Evolutionary conservation across 345 rosid species (phyloP), one percentile per base, ranked within the genome.

Genomic region (Stellera chamaejasme): DNA sequence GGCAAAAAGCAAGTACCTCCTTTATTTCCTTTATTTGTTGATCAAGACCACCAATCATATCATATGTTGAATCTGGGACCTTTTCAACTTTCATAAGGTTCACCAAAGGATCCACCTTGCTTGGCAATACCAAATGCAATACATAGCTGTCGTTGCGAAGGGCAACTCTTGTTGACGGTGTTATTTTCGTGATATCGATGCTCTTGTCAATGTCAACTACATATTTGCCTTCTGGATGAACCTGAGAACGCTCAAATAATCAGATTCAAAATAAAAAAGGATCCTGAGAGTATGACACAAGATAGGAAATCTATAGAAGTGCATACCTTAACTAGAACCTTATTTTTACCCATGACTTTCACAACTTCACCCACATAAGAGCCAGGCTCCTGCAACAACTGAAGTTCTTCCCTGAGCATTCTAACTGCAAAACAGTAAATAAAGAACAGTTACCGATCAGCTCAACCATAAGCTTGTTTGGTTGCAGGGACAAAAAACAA

Each of bases 311-410:
- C 16, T 26, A 44, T 12, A 26, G 11, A 50, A n/a, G 50, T 52
- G 26, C 64, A 27, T 74, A 83, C 99, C 97, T 93, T 93, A 53
- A 93, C 97, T 49, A 89, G 68, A 61, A 93, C 99, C 70, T 87
- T 93, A 68, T 93, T 93, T 71, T 93, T 93, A 2, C 97, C 99
- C 99, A 93, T 93, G 10, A 87, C 97, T 84, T 93, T 93, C 41
- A 93, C 99, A 68, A 87, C 99, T 69, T 93, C 99, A 28, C 99
- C 99, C 58, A 93, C 99, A 80, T 93, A 93, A 45, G 99, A 93
- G 10, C 97, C 99, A 53, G 99, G 99, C 65, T 93, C 99, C 59
- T 93, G 99, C 62, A 93, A 92, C 73, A 93, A 83, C 80, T 93
- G 96, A 68, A 87, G 65, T 66, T 93, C 97, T 73, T 93, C 99